phyloP scores from a whole-genome alignment of 2,329 filamentous ascomycete genomes.

The Rhynchosporium agropyri region DNA sequence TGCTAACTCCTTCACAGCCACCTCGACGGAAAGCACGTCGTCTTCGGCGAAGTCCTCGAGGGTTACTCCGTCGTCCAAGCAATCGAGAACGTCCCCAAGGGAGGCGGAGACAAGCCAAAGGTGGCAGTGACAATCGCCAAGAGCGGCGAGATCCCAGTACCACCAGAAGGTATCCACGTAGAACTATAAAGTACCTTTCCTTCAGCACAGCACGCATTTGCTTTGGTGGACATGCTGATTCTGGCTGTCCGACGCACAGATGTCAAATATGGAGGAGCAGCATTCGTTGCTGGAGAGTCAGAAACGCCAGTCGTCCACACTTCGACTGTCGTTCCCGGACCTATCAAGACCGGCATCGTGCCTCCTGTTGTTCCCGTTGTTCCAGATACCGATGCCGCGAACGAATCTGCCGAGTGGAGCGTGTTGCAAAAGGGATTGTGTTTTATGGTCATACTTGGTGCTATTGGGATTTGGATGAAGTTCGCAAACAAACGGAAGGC shows the following conservation, averaged over 20 bases:
- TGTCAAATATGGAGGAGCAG: constrained; percentile 40
- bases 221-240: constrained; percentile 40
- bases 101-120: constrained; percentile 67
- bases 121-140: constrained; percentile 75
- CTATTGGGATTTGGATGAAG: constrained; percentile 51
- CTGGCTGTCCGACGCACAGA: constrained; percentile 35
- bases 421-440: constrained; percentile 54
- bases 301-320: constrained; percentile 32
- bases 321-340: constrained; percentile 21
- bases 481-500: constrained; percentile 43
- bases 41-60: constrained; percentile 87
- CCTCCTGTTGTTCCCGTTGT: constrained; percentile 29
- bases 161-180: constrained; percentile 89
- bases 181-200: constrained; percentile 67
- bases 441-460: constrained; percentile 52
- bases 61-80: constrained; percentile 79
- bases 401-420: constrained; percentile 44
- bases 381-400: constrained; percentile 31
- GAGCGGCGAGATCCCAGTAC: constrained; percentile 81
- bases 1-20: constrained; percentile 53
- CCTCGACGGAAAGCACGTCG: constrained; percentile 83
- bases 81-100: constrained; percentile 74
- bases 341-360: constrained; percentile 24
- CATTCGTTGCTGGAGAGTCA: constrained; percentile 39
- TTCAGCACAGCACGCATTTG: constrained; percentile 28